Evolutionary conservation across 2,329 filamentous ascomycete species (phyloP).

Genomic region (Diaporthe ampelina): DNA sequence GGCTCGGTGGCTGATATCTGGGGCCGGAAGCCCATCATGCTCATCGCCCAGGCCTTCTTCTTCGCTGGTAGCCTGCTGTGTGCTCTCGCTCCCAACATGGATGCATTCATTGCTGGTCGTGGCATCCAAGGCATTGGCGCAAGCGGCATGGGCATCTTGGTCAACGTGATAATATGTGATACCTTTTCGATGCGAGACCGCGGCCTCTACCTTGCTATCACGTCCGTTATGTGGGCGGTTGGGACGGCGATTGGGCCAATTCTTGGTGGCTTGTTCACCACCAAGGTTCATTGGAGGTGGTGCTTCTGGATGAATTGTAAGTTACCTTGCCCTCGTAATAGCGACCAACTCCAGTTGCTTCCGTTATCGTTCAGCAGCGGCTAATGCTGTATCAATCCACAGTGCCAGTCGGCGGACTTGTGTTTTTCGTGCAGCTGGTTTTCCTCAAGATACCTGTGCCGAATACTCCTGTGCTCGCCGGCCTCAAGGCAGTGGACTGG

Average conservation of each 20-base stretch:
- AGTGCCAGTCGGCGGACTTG: slow-evolving; percentile 55
- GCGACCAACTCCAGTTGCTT: too few species aligned
- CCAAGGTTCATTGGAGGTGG: slow-evolving; percentile 74
- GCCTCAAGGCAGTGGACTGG: slow-evolving; percentile 75
- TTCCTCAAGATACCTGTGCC: slow-evolving; percentile 79
- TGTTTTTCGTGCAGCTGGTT: slow-evolving; percentile 66
- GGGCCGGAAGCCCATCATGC: slow-evolving; percentile 68
- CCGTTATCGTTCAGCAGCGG: too few species aligned
- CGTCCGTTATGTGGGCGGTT: slow-evolving; percentile 73
- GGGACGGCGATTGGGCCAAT: slow-evolving; percentile 76
- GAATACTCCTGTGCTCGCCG: slow-evolving; percentile 71
- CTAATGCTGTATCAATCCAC: slow-evolving; percentile 54
- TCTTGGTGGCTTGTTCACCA: slow-evolving; percentile 77
- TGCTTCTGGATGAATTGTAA: slow-evolving; percentile 75
- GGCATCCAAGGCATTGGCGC: slow-evolving; percentile 71
- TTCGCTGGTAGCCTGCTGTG: slow-evolving; percentile 68
- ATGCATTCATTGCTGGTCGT: slow-evolving; percentile 67
- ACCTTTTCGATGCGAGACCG: slow-evolving; percentile 66
- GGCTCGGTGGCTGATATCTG: slow-evolving; percentile 73
- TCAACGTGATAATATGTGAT: slow-evolving; percentile 71
- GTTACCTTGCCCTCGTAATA: not conserved
- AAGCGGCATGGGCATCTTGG: slow-evolving; percentile 70
- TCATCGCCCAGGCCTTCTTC: slow-evolving; percentile 66
- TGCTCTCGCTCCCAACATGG: slow-evolving; percentile 63
- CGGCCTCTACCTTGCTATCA: slow-evolving; percentile 65